Evolutionary conservation across 1,284 basidiomycete genomes (phyloP).

Genomic region (Cutaneotrichosporon dermatis): DNA sequence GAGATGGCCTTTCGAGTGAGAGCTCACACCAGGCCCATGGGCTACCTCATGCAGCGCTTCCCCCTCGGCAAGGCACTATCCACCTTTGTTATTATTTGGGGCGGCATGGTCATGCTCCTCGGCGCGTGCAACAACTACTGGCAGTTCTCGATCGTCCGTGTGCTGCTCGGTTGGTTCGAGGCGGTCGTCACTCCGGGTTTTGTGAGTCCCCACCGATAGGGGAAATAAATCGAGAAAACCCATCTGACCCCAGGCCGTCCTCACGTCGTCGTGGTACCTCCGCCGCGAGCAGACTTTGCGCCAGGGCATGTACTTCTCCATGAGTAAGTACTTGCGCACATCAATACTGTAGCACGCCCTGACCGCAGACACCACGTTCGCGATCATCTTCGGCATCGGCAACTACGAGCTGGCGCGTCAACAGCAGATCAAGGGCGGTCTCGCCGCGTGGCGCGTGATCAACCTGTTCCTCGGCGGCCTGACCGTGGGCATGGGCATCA

Average conservation of each 20-base stretch:
- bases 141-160: constrained; percentile 21
- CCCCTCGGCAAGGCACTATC: constrained; percentile 24
- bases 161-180: constrained; percentile 30
- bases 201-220: too few relatives aligned
- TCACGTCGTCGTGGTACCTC: constrained; percentile 34
- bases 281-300: constrained; percentile 25
- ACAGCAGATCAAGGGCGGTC: constrained; percentile 16
- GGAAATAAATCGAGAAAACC: too few relatives aligned
- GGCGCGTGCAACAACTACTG: constrained; percentile 27
- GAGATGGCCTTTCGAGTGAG: not conserved
- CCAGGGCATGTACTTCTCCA: constrained; percentile 25
- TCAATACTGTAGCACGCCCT: too few relatives aligned
- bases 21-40: constrained; percentile 17
- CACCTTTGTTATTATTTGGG: constrained; percentile 21
- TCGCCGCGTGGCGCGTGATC: constrained; percentile 30
- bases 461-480: constrained; percentile 31
- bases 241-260: constrained; percentile 11
- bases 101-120: constrained; percentile 21
- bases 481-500: constrained; percentile 19
- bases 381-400: constrained; percentile 12
- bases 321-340: too few relatives aligned
- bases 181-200: constrained; percentile 22
- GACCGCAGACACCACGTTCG: constrained; percentile 8
- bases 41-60: constrained; percentile 22
- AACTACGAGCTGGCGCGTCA: constrained; percentile 28